These are phyloP conservation scores for Verticillium longisporum DNA, from an alignment of 2,329 filamentous ascomycete species.

Conservation along the genomic window DNA sequence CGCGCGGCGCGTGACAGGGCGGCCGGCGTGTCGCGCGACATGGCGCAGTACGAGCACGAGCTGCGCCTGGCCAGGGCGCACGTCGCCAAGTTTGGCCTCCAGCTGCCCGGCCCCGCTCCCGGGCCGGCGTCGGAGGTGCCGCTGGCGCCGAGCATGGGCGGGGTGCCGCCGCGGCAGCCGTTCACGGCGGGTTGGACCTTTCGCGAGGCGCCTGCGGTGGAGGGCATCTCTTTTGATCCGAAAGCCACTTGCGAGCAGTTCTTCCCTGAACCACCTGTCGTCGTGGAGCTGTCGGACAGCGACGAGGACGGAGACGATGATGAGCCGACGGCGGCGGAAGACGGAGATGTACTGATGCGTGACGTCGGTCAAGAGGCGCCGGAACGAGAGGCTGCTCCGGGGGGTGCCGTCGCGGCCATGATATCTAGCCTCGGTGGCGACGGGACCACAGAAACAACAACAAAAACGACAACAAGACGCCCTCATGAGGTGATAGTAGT, in stretches of 20 bases:
- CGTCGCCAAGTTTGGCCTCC: not conserved
- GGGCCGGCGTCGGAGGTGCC: not conserved
- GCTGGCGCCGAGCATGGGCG: constrained; percentile 6
- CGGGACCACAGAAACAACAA: not conserved
- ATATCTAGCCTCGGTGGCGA: not conserved
- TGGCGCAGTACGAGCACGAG: not conserved
- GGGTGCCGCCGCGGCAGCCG: constrained; percentile 6
- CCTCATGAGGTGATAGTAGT: not conserved
- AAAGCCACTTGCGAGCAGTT: constrained; percentile 9
- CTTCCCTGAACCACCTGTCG: not conserved
- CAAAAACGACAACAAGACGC: not conserved
- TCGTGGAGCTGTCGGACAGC: not conserved
- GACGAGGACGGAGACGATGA: not conserved
- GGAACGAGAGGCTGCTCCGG: not conserved
- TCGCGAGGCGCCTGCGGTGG: not conserved
- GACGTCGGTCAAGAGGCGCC: not conserved
- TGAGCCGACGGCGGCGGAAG: not conserved
- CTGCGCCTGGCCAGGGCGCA: not conserved
- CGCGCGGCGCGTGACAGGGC: not conserved
- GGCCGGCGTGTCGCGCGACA: not conserved
- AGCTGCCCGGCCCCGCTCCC: not conserved
- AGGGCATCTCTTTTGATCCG: constrained; percentile 4
- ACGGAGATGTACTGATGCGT: not conserved
- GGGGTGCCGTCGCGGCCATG: not conserved
- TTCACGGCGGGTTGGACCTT: constrained; percentile 10